A percentile compares a stretch with the other conserved stretches of the same genome.
phyloP scores from a whole-genome alignment of 2,329 filamentous ascomycete species.

The Hypoxylon sp. region DNA sequence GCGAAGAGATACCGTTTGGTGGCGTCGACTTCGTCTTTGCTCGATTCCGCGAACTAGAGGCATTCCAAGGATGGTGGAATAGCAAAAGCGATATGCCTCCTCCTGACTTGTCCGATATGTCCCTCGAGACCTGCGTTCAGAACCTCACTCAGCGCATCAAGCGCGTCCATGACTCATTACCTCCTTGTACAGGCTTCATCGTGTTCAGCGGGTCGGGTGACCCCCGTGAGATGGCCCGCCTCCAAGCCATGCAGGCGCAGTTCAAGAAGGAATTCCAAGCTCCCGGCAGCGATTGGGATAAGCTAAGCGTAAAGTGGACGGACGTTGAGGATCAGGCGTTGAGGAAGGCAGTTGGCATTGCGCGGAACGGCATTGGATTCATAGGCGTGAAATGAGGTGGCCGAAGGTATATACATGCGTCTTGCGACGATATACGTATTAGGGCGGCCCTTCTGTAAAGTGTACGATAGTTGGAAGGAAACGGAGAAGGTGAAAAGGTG shows the following conservation, averaged over 20 bases:
- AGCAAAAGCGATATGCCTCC: conserved; percentile 62
- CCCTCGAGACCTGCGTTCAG: conserved; percentile 63
- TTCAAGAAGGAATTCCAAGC: conserved; percentile 76
- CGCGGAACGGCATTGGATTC: conserved; percentile 75
- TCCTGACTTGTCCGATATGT: conserved; percentile 50
- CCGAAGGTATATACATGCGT: conserved; percentile 11
- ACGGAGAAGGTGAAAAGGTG: conserved; percentile 4
- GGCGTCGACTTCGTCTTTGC: conserved; percentile 78
- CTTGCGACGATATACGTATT: conserved; percentile 1
- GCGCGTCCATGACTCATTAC: conserved; percentile 70
- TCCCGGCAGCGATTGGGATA: conserved; percentile 75
- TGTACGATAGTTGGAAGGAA: background rate
- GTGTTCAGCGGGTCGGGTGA: conserved; percentile 77
- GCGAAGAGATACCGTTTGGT: conserved; percentile 69
- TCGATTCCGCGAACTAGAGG: conserved; percentile 76
- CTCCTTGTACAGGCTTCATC: conserved; percentile 76
- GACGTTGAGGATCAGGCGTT: conserved; percentile 76
- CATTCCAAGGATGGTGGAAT: conserved; percentile 78
- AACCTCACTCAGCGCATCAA: conserved; percentile 65
- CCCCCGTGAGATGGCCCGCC: conserved; percentile 74
- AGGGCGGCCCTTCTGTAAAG: background rate
- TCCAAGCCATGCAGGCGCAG: conserved; percentile 72
- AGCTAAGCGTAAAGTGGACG: conserved; percentile 77
- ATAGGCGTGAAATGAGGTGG: conserved; percentile 71
- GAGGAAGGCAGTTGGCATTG: conserved; percentile 68